These are phyloP conservation scores for Lichtheimia hyalospora DNA, from an alignment of 371 early-diverging fungal species.

Conservation along the genomic window DNA sequence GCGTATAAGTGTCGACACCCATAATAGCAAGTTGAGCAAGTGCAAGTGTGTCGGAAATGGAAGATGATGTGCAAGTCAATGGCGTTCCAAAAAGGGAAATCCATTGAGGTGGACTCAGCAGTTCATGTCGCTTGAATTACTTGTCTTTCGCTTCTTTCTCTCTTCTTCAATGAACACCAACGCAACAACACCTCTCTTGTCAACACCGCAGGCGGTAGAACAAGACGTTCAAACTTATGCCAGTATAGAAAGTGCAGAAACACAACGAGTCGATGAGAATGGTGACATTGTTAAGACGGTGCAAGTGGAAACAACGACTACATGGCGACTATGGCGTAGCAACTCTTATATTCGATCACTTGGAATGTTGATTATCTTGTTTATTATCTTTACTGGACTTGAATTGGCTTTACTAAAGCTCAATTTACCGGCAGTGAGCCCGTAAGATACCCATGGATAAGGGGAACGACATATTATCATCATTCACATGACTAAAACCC, in stretches of 20 bases:
- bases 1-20: background rate
- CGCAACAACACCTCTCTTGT: conserved; percentile 9
- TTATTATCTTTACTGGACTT: conserved; percentile 30
- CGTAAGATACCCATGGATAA: conserved; percentile 22
- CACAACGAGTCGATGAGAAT: background rate
- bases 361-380: conserved; percentile 26
- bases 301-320: conserved; percentile 1
- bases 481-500: too few species aligned
- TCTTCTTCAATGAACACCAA: background rate
- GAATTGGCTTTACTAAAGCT: conserved; percentile 33
- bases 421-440: conserved; percentile 37
- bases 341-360: conserved; percentile 44
- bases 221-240: background rate
- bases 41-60: background rate
- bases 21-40: too few species aligned
- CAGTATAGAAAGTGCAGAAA: background rate
- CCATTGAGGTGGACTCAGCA: too few species aligned
- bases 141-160: conserved; percentile 4
- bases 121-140: background rate
- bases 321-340: conserved; percentile 38
- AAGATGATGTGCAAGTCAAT: background rate
- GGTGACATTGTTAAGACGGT: conserved; percentile 2
- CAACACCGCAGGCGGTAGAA: conserved; percentile 9
- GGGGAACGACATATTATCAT: too few species aligned
- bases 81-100: background rate